Evolutionary conservation across 2,329 filamentous ascomycete genomes (phyloP), one percentile per base, ranked within the genome.

Genomic region (Sarocladiaceae sp.): DNA sequence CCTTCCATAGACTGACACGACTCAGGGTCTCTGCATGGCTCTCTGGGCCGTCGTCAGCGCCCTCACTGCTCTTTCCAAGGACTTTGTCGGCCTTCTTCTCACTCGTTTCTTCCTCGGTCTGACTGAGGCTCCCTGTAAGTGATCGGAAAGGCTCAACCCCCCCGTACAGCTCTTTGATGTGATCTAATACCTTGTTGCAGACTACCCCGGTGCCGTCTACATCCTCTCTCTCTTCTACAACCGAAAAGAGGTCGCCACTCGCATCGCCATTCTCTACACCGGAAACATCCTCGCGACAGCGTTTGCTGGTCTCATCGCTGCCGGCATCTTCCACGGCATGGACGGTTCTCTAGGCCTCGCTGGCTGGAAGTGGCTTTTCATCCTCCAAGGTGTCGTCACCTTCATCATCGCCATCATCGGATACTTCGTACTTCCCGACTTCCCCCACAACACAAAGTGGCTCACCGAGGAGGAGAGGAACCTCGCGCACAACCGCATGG

Each of bases 311-410:
- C 58, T 80, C 3, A 74, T 81, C 26, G 72, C 74, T 0, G 75
- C 74, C 0, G 77, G 81, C 1, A 83, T 87, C 41, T 78, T 77
- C 1, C 48, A 54, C 44, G 48, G 48, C 2, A 53, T 59, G 39
- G 51, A 56, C 7, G 67, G 72, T 29, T 18, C n/a, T 29, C 37
- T 59, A 6, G 81, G 80, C 1, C 60, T 82, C 3, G 62, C 68
- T 3, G 80, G 80, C 3, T 85, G 80, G 80, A 65, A 76, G 13
- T 82, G 79, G 55, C 66, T 84, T 0, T 85, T 85, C 59, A 81
- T 85, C 33, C 74, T 83, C 15, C 79, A 84, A 56, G 80, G 80
- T 11, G 64, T 67, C 5, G 68, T 56, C 16, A 56, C 54, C 15
- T 51, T 53, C 7, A 41, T 51, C 19, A 46, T 56, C 20, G 54